phyloP scores from a whole-genome alignment of 352 stramenopile genomes.

The Thalassiosira oceanica region DNA sequence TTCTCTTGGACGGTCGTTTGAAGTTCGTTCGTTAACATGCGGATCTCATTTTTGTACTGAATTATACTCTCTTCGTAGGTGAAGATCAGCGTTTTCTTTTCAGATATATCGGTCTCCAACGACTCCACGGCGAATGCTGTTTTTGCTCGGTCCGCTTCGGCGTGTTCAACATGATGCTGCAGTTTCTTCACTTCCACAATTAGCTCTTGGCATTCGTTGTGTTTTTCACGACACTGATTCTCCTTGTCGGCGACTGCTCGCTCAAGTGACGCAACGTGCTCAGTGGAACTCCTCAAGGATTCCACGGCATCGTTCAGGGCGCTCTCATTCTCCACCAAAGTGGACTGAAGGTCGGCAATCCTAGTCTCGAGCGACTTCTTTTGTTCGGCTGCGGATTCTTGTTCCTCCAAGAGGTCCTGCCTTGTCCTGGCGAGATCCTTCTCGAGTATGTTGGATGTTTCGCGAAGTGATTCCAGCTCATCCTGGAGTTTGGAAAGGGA shows the following conservation, averaged over 20 bases:
- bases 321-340: constrained; percentile 15
- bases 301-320: constrained; percentile 9
- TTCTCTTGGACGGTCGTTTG: constrained; percentile 30
- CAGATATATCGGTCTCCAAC: constrained; percentile 27
- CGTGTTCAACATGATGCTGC: constrained; percentile 21
- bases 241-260: constrained; percentile 18
- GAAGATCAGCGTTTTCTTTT: constrained; percentile 27
- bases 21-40: constrained; percentile 33
- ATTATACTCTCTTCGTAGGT: constrained; percentile 42
- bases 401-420: constrained; percentile 10
- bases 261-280: constrained; percentile 24
- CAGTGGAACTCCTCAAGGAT: constrained; percentile 26
- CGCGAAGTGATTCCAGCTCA: constrained; percentile 11
- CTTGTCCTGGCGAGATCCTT: constrained; percentile 25
- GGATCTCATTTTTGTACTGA: constrained; percentile 32
- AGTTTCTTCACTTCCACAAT: constrained; percentile 29
- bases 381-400: constrained; percentile 4
- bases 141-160: constrained; percentile 23
- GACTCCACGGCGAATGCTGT: constrained; percentile 18
- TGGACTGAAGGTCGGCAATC: constrained; percentile 15
- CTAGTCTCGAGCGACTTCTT: constrained; percentile 2
- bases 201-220: constrained; percentile 38
- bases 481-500: constrained; percentile 26
- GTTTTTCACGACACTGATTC: constrained; percentile 29
- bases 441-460: constrained; percentile 20